Evolutionary conservation across 225 moss, liverwort and hornwort species (phyloP).

Genomic region (Polytrichum commune): DNA sequence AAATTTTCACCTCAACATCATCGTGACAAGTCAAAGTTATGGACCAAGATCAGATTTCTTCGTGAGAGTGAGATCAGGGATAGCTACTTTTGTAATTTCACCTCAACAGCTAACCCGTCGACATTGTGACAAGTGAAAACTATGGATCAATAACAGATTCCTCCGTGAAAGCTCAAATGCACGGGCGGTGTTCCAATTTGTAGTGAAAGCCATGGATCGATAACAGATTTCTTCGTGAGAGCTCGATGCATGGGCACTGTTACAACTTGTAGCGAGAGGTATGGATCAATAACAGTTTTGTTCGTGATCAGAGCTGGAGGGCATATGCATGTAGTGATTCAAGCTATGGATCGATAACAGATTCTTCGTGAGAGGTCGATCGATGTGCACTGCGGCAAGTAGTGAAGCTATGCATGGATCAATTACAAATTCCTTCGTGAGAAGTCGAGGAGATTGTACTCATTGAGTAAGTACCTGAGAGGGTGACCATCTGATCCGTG

Average conservation of each 20-base stretch:
- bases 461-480: conserved; percentile 8
- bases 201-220: background rate
- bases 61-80: background rate
- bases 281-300: background rate
- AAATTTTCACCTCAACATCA: background rate
- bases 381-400: background rate
- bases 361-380: background rate
- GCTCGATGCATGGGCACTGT: background rate
- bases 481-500: conserved; percentile 14
- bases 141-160: background rate
- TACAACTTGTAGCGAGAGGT: background rate
- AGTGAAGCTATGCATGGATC: background rate
- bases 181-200: too few species aligned
- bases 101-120: background rate
- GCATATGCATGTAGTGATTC: background rate
- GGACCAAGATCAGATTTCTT: background rate
- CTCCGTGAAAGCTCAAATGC: background rate
- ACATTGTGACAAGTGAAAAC: background rate
- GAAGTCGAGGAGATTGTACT: background rate
- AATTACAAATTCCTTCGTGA: background rate
- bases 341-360: background rate
- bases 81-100: background rate
- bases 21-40: background rate
- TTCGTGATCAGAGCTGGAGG: background rate
- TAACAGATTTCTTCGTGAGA: background rate